These are phyloP conservation scores for Penicillium expansum DNA, from an alignment of 2,329 filamentous ascomycete genomes.

Conservation along the genomic window DNA sequence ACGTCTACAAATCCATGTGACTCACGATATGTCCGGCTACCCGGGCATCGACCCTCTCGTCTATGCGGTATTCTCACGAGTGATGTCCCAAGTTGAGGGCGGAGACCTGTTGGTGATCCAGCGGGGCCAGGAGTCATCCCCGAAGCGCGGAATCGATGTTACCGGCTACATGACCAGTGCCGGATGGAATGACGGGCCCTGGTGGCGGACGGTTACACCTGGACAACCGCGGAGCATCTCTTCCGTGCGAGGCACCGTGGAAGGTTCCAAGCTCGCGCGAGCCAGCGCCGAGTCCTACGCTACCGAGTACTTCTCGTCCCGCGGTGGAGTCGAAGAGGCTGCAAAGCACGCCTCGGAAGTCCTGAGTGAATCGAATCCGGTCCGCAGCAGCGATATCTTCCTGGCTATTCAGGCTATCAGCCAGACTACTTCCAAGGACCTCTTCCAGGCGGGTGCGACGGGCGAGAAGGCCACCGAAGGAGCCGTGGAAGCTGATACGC, in stretches of 20 bases:
- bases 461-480: constrained; percentile 33
- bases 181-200: constrained; percentile 87
- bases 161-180: constrained; percentile 42
- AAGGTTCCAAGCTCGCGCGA: constrained; percentile 87
- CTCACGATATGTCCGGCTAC: constrained; percentile 91
- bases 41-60: constrained; percentile 91
- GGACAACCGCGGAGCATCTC: constrained; percentile 71
- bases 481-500: constrained; percentile 36
- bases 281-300: constrained; percentile 87
- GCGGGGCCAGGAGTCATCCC: constrained; percentile 79
- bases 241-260: constrained; percentile 72
- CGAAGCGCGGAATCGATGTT: constrained; percentile 58
- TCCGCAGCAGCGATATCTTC: constrained; percentile 91
- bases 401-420: constrained; percentile 86
- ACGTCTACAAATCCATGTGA: constrained; percentile 93
- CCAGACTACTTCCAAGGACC: constrained; percentile 59
- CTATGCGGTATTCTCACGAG: constrained; percentile 84
- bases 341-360: constrained; percentile 75
- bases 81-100: constrained; percentile 99
- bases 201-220: constrained; percentile 71
- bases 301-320: constrained; percentile 73
- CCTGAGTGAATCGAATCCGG: constrained; percentile 80
- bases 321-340: constrained; percentile 76
- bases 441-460: constrained; percentile 63
- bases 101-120: constrained; percentile 93